Percentiles rank a stretch among this genome's conserved stretches.
Conservation (phyloP, 2,329 filamentous ascomycete species). For the Curvularia hawaiiensis region DNA sequence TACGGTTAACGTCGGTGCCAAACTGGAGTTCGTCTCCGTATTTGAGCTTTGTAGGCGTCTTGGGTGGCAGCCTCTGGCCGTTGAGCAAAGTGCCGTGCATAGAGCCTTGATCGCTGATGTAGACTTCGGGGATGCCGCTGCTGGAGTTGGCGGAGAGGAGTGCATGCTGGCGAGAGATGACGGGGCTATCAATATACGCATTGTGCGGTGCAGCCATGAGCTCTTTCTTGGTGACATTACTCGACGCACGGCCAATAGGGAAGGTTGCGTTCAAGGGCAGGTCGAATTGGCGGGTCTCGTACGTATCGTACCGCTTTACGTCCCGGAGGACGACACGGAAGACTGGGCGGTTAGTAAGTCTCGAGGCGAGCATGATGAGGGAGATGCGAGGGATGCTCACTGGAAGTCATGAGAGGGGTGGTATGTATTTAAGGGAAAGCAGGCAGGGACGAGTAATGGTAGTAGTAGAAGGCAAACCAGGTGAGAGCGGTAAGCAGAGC, state of each 20-base stretch:
- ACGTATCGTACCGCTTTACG: slow-evolving; percentile 49
- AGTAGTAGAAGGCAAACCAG: background rate
- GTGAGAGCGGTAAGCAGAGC: slow-evolving; percentile 3
- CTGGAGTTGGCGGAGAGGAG: slow-evolving; percentile 42
- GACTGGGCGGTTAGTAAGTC: slow-evolving; percentile 22
- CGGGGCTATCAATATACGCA: slow-evolving; percentile 71
- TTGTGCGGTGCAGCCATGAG: slow-evolving; percentile 57
- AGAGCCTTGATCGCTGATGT: slow-evolving; percentile 61
- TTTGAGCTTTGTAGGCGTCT: slow-evolving; percentile 29
- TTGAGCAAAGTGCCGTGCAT: slow-evolving; percentile 68
- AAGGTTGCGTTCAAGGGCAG: slow-evolving; percentile 34
- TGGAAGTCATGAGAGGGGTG: slow-evolving; percentile 16
- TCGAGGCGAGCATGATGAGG: slow-evolving; percentile 1
- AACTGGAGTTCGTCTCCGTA: slow-evolving; percentile 46
- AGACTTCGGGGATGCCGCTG: slow-evolving; percentile 42
- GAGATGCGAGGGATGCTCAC: slow-evolving; percentile 15
- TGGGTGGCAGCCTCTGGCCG: slow-evolving; percentile 37
- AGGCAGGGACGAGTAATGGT: background rate
- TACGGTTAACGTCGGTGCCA: slow-evolving; percentile 43
- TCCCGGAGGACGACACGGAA: slow-evolving; percentile 41
- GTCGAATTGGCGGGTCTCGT: slow-evolving; percentile 38
- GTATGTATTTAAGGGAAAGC: background rate
- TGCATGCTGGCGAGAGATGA: slow-evolving; percentile 74
- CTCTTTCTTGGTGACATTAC: slow-evolving; percentile 47
- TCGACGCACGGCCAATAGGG: slow-evolving; percentile 52